Percentiles rank a stretch among this genome's conserved stretches.
These are phyloP conservation scores for Pseudogymnoascus sp. DNA, from an alignment of 2,329 filamentous ascomycete genomes.

Conservation along the genomic window DNA sequence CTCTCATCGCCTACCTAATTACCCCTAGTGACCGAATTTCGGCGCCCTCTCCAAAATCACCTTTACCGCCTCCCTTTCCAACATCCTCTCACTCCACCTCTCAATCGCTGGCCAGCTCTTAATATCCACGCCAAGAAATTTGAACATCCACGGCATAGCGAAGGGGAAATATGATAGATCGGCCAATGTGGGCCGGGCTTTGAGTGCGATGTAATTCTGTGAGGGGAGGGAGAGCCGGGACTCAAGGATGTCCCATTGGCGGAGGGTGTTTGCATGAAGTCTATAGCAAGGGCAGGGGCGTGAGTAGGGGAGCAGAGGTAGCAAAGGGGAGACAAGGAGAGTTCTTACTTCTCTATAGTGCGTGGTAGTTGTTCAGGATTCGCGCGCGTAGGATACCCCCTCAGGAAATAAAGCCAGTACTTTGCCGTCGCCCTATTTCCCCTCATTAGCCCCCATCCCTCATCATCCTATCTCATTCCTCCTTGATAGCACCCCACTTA, in stretches of 20 bases:
- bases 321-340: not conserved
- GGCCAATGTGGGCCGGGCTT: constrained; percentile 30
- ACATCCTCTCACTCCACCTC: constrained; percentile 25
- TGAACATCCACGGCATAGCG: constrained; percentile 33
- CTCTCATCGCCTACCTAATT: no score
- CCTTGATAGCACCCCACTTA: constrained; percentile 13
- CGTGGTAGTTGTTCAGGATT: constrained; percentile 20
- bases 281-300: constrained; percentile 12
- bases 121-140: constrained; percentile 28
- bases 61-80: constrained; percentile 21
- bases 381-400: constrained; percentile 24
- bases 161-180: constrained; percentile 33
- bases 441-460: no score
- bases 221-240: constrained; percentile 16
- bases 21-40: constrained; percentile 12
- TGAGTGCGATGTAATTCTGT: constrained; percentile 30
- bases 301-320: no score
- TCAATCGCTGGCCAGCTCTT: constrained; percentile 27
- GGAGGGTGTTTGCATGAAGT: constrained; percentile 22
- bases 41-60: constrained; percentile 18
- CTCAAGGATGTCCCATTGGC: constrained; percentile 28
- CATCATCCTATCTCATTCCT: no score
- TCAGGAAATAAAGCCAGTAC: constrained; percentile 31
- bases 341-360: constrained; percentile 10
- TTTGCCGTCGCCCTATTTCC: constrained; percentile 26